phyloP scores from a whole-genome alignment of 306 rosid genomes.

The Luffa acutangula region DNA sequence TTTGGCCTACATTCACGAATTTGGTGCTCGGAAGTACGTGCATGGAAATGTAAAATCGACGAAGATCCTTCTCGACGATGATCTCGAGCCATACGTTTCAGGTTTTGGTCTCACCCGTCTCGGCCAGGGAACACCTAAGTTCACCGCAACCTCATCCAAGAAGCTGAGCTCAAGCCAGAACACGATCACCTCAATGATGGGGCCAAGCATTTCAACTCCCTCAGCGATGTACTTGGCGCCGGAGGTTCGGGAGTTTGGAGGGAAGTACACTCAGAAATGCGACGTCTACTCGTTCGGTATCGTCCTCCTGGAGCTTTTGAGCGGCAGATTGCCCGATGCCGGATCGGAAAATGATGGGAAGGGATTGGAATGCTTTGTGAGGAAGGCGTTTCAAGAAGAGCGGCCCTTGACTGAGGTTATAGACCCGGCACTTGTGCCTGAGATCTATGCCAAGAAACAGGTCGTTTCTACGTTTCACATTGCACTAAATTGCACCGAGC shows the following conservation, averaged over 20 bases:
- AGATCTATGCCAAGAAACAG: conserved; percentile 58
- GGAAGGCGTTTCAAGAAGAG: conserved; percentile 50
- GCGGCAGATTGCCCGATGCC: conserved; percentile 42
- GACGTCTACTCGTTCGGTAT: conserved; percentile 65
- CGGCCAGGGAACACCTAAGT: conserved; percentile 20
- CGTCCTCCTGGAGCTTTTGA: conserved; percentile 50
- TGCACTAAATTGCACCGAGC: conserved; percentile 67
- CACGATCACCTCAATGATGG: conserved; percentile 18
- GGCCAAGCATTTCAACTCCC: conserved; percentile 27
- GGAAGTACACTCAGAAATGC: conserved; percentile 64
- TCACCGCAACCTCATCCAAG: conserved; percentile 27
- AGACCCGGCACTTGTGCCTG: conserved; percentile 51
- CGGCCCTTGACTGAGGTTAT: conserved; percentile 49
- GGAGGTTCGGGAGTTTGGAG: conserved; percentile 37
- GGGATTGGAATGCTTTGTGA: conserved; percentile 43
- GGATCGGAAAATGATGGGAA: conserved; percentile 41
- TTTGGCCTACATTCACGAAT: conserved; percentile 58
- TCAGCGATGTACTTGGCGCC: conserved; percentile 51
- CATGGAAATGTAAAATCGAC: conserved; percentile 73
- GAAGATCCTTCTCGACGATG: conserved; percentile 61
- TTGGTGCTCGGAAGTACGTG: conserved; percentile 47
- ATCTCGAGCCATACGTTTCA: conserved; percentile 50
- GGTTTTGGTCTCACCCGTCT: conserved; percentile 66
- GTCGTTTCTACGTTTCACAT: conserved; percentile 51
- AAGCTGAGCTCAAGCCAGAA: conserved; percentile 26